Conservation (phyloP, 768 basidiomycete genomes). For the Udeniomyces megalosporus region DNA sequence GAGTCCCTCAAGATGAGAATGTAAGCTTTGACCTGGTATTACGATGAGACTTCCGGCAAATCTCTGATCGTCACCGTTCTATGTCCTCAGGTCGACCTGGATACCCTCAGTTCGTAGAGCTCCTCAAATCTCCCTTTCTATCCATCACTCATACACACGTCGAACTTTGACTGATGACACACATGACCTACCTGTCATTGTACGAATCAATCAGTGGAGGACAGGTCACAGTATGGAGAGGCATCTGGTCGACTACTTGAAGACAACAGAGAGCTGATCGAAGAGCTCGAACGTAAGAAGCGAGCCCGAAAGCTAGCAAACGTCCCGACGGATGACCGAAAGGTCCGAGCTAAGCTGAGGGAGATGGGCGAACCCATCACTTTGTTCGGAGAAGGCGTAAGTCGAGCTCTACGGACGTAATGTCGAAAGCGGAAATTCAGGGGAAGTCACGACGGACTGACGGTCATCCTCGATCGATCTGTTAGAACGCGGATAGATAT, state of each 20-base stretch:
- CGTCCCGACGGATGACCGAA: constrained; percentile 90
- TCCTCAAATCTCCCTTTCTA: background rate
- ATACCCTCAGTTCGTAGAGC: background rate
- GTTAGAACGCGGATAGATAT: constrained; percentile 83
- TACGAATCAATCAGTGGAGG: constrained; percentile 12
- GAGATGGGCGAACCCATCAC: constrained; percentile 96
- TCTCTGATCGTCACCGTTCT: background rate
- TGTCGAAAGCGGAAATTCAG: background rate
- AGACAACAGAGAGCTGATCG: constrained; percentile 61
- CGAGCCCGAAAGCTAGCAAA: constrained; percentile 69
- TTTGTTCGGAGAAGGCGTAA: constrained; percentile 87
- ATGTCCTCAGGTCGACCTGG: background rate
- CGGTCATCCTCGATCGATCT: background rate
- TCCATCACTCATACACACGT: background rate
- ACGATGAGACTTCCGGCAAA: background rate
- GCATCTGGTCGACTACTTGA: constrained; percentile 30
- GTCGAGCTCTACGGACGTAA: constrained; percentile 26
- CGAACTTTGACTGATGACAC: too few relatives aligned
- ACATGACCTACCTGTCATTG: background rate
- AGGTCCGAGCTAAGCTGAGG: constrained; percentile 71
- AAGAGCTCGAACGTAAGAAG: constrained; percentile 96
- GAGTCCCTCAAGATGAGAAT: background rate
- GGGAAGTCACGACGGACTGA: background rate
- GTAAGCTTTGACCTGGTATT: background rate
- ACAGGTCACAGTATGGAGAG: background rate